Percentiles rank a stretch among this genome's conserved stretches.
These are phyloP conservation scores for Tilletiopsis washingtonensis DNA, from an alignment of 1,284 basidiomycete genomes.

Conservation along the genomic window DNA sequence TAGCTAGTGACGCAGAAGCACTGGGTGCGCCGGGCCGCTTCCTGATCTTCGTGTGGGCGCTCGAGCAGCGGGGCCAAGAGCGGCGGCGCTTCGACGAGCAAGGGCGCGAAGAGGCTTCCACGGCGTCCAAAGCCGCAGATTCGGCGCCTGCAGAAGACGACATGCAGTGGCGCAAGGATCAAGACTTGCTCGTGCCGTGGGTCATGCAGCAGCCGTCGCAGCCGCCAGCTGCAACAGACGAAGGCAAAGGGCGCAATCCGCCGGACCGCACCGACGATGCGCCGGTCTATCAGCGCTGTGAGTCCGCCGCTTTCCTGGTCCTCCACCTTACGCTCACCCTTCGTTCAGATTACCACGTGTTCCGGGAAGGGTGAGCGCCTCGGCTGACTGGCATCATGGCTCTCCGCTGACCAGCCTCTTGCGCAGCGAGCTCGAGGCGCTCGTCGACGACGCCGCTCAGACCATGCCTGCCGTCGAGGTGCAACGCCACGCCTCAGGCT, in stretches of 20 bases:
- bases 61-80: slow-evolving; percentile 67
- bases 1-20: not conserved
- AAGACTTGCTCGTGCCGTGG: slow-evolving; percentile 46
- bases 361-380: slow-evolving; percentile 11
- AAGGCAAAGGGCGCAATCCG: not conserved
- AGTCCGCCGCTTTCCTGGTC: slow-evolving; percentile 1
- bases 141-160: not conserved
- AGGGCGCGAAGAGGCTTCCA: slow-evolving; percentile 4
- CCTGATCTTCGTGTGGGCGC: slow-evolving; percentile 96
- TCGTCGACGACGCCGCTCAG: slow-evolving; percentile 28
- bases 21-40: slow-evolving; percentile 55
- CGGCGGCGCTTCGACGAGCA: slow-evolving; percentile 31
- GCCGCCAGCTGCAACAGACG: not conserved
- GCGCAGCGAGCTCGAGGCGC: slow-evolving; percentile 31
- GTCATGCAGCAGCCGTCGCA: slow-evolving; percentile 16
- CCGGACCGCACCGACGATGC: slow-evolving; percentile 1
- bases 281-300: slow-evolving; percentile 37
- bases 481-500: slow-evolving; percentile 28
- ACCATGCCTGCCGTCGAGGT: slow-evolving; percentile 15
- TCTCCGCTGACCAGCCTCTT: not conserved
- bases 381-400: not conserved
- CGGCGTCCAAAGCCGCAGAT: not conserved
- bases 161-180: slow-evolving; percentile 12
- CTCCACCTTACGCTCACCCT: not conserved
- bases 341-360: slow-evolving; percentile 40